Percentiles rank a stretch among this genome's conserved stretches.
Evolutionary conservation across 129 eudicot species (phyloP).

Genomic region (Flaveria ramosissima): DNA sequence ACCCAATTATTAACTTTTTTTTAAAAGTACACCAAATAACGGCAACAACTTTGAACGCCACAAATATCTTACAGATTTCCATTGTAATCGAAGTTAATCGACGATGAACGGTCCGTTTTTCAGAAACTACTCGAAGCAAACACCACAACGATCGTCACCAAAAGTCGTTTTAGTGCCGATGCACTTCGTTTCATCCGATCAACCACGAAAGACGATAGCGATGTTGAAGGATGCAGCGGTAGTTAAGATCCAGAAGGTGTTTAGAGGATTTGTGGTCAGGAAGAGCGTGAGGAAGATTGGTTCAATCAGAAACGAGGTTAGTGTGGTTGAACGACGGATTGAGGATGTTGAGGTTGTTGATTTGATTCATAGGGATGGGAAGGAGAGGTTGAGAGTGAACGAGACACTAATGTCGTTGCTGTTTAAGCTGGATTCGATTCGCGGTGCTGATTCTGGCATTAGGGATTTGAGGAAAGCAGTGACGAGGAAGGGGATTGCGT

Average conservation of each 20-base stretch:
- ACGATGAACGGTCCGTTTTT: too few species aligned
- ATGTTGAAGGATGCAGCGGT: slow-evolving; percentile 39
- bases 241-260: slow-evolving; percentile 49
- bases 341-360: too few species aligned
- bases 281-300: slow-evolving; percentile 50
- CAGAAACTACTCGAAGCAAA: too few species aligned
- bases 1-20: too few species aligned
- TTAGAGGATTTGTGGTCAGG: slow-evolving; percentile 58
- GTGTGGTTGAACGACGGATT: too few species aligned
- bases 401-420: slow-evolving; percentile 60
- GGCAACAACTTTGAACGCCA: too few species aligned
- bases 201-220: background rate
- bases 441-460: slow-evolving; percentile 53
- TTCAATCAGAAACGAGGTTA: slow-evolving; percentile 40
- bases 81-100: too few species aligned
- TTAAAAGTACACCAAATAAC: too few species aligned
- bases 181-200: slow-evolving; percentile 33
- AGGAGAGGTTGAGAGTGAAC: too few species aligned
- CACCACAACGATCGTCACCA: slow-evolving; percentile 23
- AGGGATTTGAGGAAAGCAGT: slow-evolving; percentile 57
- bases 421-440: slow-evolving; percentile 58
- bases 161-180: slow-evolving; percentile 44
- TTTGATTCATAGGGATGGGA: too few species aligned
- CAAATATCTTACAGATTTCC: too few species aligned
- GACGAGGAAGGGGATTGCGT: slow-evolving; percentile 51